Conservation (phyloP, 495 filamentous ascomycete species). For the Bacidia gigantensis region DNA sequence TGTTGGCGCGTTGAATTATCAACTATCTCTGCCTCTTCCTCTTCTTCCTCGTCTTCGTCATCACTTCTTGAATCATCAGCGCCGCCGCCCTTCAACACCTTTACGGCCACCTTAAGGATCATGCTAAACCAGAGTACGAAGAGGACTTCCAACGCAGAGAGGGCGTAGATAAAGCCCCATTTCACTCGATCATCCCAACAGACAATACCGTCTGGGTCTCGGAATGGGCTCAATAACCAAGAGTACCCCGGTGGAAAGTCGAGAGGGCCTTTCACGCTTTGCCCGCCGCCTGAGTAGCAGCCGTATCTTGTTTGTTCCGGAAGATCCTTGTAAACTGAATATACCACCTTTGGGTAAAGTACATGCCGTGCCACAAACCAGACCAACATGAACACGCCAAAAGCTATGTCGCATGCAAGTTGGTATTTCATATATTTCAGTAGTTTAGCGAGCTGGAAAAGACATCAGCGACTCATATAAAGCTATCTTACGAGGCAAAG, state of each 20-base stretch:
- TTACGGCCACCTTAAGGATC: conserved; percentile 67
- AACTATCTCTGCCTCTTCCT: conserved; percentile 36
- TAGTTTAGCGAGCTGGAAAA: conserved; percentile 73
- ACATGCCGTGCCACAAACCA: conserved; percentile 82
- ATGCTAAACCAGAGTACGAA: conserved; percentile 82
- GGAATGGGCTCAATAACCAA: conserved; percentile 52
- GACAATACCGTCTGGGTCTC: conserved; percentile 49
- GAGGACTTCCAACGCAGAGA: conserved; percentile 66
- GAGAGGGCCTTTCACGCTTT: conserved; percentile 38
- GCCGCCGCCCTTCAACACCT: conserved; percentile 57
- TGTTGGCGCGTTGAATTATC: conserved; percentile 1
- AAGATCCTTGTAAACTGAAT: conserved; percentile 63
- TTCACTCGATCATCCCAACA: conserved; percentile 64
- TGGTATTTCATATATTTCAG: conserved; percentile 76
- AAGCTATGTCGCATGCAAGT: conserved; percentile 64
- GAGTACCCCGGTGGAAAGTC: conserved; percentile 41
- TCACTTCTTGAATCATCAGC: conserved; percentile 84
- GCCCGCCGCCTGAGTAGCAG: conserved; percentile 51
- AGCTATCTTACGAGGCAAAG: not conserved
- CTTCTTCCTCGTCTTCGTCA: conserved; percentile 59
- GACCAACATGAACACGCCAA: conserved; percentile 71
- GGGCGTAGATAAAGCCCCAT: conserved; percentile 58
- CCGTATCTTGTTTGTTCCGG: conserved; percentile 47
- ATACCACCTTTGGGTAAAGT: conserved; percentile 62
- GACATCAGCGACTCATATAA: conserved; percentile 10